A percentile compares a stretch with the other conserved stretches of the same genome.
Evolutionary conservation across 495 filamentous ascomycete species (phyloP).

Genomic region (Penicillium canariense): DNA sequence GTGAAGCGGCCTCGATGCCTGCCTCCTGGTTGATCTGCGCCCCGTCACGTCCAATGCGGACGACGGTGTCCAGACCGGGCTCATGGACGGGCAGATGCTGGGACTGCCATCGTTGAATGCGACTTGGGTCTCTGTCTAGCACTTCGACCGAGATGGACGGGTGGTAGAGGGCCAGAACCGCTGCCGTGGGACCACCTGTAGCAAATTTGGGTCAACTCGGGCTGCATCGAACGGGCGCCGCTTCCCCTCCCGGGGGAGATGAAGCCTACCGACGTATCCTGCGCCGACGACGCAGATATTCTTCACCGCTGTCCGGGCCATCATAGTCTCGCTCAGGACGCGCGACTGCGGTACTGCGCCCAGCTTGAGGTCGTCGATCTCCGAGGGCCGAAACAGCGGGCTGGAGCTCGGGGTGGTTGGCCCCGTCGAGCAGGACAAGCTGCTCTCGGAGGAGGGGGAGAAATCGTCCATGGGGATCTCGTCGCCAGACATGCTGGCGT

Average conservation of each 20-base stretch:
- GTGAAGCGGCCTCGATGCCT: background rate
- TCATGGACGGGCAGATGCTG: constrained; percentile 75
- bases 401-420: constrained; percentile 56
- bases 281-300: constrained; percentile 65
- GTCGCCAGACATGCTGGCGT: constrained; percentile 7
- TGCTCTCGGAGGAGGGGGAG: constrained; percentile 27
- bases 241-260: background rate
- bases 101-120: constrained; percentile 74
- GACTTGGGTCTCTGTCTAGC: constrained; percentile 61
- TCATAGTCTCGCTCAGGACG: constrained; percentile 10
- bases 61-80: constrained; percentile 65
- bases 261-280: constrained; percentile 58
- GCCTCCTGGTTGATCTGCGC: constrained; percentile 18
- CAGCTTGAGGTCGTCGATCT: constrained; percentile 29
- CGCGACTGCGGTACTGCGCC: constrained; percentile 15
- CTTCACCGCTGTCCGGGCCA: constrained; percentile 32
- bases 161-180: constrained; percentile 71
- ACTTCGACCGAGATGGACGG: constrained; percentile 67
- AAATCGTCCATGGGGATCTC: constrained; percentile 26
- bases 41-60: constrained; percentile 62
- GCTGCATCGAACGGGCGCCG: too few species aligned
- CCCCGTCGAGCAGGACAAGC: constrained; percentile 39
- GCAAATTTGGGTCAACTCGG: background rate
- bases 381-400: constrained; percentile 40
- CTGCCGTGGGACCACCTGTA: constrained; percentile 71